Base-by-base conservation (phyloP, 768 basidiomycete genomes). In the Phlebiopsis flavidoalba region DNA sequence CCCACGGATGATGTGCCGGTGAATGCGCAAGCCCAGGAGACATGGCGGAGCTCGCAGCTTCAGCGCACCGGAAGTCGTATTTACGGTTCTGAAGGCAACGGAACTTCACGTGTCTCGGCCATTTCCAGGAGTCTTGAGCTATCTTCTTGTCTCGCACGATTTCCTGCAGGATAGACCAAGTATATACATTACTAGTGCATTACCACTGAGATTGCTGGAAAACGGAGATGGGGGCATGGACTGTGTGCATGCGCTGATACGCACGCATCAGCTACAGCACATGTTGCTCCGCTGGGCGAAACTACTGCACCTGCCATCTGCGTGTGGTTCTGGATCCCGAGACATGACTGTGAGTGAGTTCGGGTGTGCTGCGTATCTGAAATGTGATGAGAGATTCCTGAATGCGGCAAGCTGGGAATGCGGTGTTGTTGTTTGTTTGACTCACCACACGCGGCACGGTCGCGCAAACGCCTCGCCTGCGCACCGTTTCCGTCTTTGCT, bases 391-490 rank as follows among this genome's bases (percentile, higher is more conserved):
- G 48, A 51, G 48, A 26, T 31, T 33, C n/a, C 62, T 63, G 57
- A 58, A 63, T 53, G 37, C 24, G 62, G 62, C 40, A 63, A 56
- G 62, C 62, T 63, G 26, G 45, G 61, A n/a, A 19, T 52, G 37
- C 46, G 48, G 46, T 60, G 63, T 61, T 64, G 63, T 59, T 47
- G 58, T 58, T 59, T 62, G 63, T 61, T n/a, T 61, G 63, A 64
- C 61, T 64, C 63, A 64, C 53, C 53, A 55, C 63, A 52, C 59
- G 63, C 40, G 40, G 40, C 45, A n/a, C 52, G 51, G 57, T 55
- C 57, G 57, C 60, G 60, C 55, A 46, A n/a, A 55, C 54, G 46
- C 57, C 53, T 61, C 26, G 60, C 60, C 60, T 64, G 63, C 63
- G 63, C 63, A 61, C 60, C 58, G 35, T 51, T 54, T 58, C 61